Conservation (phyloP, 805 yeast genomes). For the Metschnikowia lochheadii region DNA sequence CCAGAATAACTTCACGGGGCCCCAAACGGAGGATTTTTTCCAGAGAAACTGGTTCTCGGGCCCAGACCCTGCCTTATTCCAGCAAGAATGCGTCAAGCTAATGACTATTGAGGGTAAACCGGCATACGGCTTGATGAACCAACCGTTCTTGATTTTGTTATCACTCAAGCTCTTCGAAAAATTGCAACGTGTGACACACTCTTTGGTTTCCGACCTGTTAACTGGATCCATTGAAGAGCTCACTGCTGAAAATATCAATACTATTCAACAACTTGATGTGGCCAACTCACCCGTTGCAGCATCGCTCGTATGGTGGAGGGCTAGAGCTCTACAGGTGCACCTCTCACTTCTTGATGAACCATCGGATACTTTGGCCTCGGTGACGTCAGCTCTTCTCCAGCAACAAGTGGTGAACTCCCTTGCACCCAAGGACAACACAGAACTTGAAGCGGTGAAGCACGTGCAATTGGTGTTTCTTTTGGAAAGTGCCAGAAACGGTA, state of each 20-base stretch:
- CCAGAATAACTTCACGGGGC: slow-evolving; percentile 83
- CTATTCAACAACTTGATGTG: slow-evolving; percentile 7
- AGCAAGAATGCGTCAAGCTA: slow-evolving; percentile 32
- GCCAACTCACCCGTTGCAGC: slow-evolving; percentile 38
- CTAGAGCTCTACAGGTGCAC: slow-evolving; percentile 63
- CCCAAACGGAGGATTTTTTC: slow-evolving; percentile 45
- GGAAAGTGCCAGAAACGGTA: slow-evolving; percentile 63
- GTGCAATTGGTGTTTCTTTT: slow-evolving; percentile 50
- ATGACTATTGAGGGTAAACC: slow-evolving; percentile 63
- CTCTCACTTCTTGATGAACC: slow-evolving; percentile 61
- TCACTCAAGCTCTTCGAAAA: slow-evolving; percentile 31
- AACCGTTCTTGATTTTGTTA: slow-evolving; percentile 33
- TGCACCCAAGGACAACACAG: slow-evolving; percentile 28
- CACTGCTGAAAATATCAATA: slow-evolving; percentile 13
- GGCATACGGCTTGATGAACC: slow-evolving; percentile 52
- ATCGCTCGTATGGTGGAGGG: slow-evolving; percentile 69
- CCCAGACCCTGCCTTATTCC: slow-evolving; percentile 18
- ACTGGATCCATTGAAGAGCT: slow-evolving; percentile 25
- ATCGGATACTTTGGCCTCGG: slow-evolving; percentile 44
- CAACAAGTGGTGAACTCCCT: slow-evolving; percentile 27
- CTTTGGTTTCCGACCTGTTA: slow-evolving; percentile 32
- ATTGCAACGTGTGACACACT: slow-evolving; percentile 44
- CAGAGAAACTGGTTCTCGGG: slow-evolving; percentile 27
- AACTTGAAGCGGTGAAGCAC: slow-evolving; percentile 27
- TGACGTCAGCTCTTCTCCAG: slow-evolving; percentile 39